These are phyloP conservation scores for Arthromyces matolae DNA, from an alignment of 768 basidiomycete genomes.

Conservation along the genomic window DNA sequence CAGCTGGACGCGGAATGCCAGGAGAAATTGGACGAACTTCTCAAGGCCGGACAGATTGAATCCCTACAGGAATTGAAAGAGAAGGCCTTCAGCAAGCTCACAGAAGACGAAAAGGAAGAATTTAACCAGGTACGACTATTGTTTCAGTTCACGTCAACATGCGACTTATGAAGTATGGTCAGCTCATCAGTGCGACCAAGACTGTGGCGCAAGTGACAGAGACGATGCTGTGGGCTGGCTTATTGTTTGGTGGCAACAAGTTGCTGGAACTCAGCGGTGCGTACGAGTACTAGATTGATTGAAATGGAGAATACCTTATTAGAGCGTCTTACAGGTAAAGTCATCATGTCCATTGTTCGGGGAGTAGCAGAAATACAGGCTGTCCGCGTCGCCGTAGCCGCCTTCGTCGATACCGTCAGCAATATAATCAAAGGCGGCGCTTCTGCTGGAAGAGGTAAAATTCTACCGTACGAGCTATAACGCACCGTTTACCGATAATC, in stretches of 20 bases:
- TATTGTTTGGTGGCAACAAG: constrained; percentile 1
- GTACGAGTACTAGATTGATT: not conserved
- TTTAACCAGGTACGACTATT: constrained; percentile 7
- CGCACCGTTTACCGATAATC: not conserved
- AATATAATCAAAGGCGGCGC: not conserved
- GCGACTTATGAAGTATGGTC: too few species aligned
- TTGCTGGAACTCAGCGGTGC: not conserved
- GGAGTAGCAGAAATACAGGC: not conserved
- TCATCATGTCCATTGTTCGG: not conserved
- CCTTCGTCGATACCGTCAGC: not conserved
- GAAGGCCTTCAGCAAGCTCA: constrained; percentile 8
- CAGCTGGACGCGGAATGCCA: not conserved
- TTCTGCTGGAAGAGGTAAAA: not conserved
- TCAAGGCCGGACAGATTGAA: not conserved
- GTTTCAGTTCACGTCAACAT: too few species aligned
- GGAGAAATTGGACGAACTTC: not conserved
- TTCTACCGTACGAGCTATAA: not conserved
- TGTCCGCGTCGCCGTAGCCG: not conserved
- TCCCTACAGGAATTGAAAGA: not conserved
- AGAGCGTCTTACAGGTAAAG: constrained; percentile 1
- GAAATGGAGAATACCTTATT: not conserved
- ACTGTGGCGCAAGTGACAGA: constrained; percentile 2
- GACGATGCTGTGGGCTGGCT: not conserved
- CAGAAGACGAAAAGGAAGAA: constrained; percentile 6
- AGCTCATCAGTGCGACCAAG: constrained; percentile 1